Conservation (phyloP, 768 basidiomycete genomes). For the Ramaria sp. region DNA sequence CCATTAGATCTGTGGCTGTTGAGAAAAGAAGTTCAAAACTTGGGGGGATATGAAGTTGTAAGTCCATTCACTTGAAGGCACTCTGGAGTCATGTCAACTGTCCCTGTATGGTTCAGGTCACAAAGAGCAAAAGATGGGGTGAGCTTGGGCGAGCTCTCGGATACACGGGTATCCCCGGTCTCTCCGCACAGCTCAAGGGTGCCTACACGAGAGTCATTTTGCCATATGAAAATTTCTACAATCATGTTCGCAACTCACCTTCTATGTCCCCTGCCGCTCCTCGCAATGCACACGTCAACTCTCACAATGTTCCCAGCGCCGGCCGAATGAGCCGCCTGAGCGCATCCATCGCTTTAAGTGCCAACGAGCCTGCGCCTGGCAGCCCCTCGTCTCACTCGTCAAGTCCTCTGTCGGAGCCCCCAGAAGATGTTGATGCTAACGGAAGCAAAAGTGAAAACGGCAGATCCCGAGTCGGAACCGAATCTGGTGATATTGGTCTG, state of each 20-base stretch:
- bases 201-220: slow-evolving; percentile 87
- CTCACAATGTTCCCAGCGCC: slow-evolving; percentile 6
- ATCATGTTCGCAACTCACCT: slow-evolving; percentile 61
- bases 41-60: slow-evolving; percentile 85
- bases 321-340: slow-evolving; percentile 28
- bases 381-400: slow-evolving; percentile 72
- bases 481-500: background rate
- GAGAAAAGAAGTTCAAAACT: slow-evolving; percentile 80
- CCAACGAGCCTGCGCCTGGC: slow-evolving; percentile 47
- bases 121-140: slow-evolving; percentile 77
- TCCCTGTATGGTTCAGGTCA: slow-evolving; percentile 43
- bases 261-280: slow-evolving; percentile 26
- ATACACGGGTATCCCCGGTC: slow-evolving; percentile 70
- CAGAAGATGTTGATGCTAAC: slow-evolving; percentile 61
- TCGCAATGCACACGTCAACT: slow-evolving; percentile 3
- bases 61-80: slow-evolving; percentile 17
- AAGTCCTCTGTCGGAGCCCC: slow-evolving; percentile 69
- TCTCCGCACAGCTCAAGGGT: slow-evolving; percentile 80
- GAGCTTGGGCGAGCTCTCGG: slow-evolving; percentile 76
- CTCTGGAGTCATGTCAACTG: slow-evolving; percentile 11
- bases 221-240: slow-evolving; percentile 90
- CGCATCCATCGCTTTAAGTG: background rate
- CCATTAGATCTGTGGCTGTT: slow-evolving; percentile 90
- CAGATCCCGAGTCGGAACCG: slow-evolving; percentile 5
- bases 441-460: slow-evolving; percentile 33